Evolutionary conservation across 257 asterid genomes (phyloP).

Genomic region (Perilla frutescens): DNA sequence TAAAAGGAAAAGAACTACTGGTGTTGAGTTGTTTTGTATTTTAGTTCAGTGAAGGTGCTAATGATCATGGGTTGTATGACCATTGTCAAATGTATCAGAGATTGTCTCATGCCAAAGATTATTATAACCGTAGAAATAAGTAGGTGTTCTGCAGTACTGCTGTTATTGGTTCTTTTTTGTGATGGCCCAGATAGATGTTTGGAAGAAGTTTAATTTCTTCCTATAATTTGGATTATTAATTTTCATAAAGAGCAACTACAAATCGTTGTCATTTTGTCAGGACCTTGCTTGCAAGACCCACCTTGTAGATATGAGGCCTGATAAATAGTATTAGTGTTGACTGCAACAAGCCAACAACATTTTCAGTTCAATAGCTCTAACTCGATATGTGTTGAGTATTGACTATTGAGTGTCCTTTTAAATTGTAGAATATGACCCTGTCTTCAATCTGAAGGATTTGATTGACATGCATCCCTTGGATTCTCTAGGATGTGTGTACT

Average conservation of each 20-base stretch:
- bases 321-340: too few species aligned
- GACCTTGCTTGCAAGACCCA: background rate
- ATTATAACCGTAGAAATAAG: too few species aligned
- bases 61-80: background rate
- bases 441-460: background rate
- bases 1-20: conserved; percentile 7
- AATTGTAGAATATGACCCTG: background rate
- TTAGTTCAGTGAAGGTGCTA: background rate
- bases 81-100: background rate
- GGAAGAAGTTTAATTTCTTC: too few species aligned
- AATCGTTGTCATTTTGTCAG: background rate
- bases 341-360: background rate
- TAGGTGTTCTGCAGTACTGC: too few species aligned
- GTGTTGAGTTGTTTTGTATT: conserved; percentile 4
- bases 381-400: background rate
- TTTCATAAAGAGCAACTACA: too few species aligned
- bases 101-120: background rate
- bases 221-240: too few species aligned
- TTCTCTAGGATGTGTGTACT: background rate
- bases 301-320: too few species aligned
- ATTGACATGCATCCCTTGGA: conserved; percentile 6
- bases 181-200: too few species aligned
- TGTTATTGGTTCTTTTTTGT: too few species aligned
- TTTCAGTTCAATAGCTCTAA: background rate
- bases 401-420: too few species aligned